Evolutionary conservation across 2,329 filamentous ascomycete genomes (phyloP).

Genomic region (Rhynchosporium secalis): DNA sequence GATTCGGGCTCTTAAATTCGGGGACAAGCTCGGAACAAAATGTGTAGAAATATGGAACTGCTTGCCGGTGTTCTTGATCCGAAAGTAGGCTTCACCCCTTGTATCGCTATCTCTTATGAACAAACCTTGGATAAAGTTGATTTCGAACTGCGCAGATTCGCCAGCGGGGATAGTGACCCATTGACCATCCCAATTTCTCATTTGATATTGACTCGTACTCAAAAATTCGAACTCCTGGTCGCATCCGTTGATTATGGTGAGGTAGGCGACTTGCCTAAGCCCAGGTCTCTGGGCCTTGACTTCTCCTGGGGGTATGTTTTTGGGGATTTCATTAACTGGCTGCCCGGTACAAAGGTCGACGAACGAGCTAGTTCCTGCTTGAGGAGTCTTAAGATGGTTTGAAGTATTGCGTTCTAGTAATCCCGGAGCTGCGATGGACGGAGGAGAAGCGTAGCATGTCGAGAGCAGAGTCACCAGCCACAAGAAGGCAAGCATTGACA

Average conservation of each 20-base stretch:
- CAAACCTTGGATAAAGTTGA: constrained; percentile 4
- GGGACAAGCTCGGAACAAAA: constrained; percentile 3
- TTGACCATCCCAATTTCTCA: constrained; percentile 8
- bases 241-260: constrained; percentile 7
- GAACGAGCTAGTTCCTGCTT: background rate
- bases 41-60: background rate
- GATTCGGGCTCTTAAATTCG: constrained; percentile 2
- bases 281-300: background rate
- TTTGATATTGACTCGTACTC: constrained; percentile 2
- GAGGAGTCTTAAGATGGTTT: background rate
- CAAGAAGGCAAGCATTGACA: background rate
- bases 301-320: constrained; percentile 5
- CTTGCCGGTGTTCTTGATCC: constrained; percentile 3
- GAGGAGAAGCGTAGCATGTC: background rate
- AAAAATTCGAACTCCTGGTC: constrained; percentile 7
- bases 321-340: background rate
- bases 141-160: constrained; percentile 7
- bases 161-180: constrained; percentile 8
- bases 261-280: background rate
- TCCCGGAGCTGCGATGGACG: background rate
- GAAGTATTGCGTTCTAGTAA: background rate
- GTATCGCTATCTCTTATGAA: background rate
- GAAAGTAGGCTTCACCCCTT: constrained; percentile 1
- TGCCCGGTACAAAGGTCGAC: constrained; percentile 3
- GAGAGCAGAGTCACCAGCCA: background rate